Evolutionary conservation across 2,329 filamentous ascomycete genomes (phyloP).

Genomic region (Chaetomiaceae sp.): DNA sequence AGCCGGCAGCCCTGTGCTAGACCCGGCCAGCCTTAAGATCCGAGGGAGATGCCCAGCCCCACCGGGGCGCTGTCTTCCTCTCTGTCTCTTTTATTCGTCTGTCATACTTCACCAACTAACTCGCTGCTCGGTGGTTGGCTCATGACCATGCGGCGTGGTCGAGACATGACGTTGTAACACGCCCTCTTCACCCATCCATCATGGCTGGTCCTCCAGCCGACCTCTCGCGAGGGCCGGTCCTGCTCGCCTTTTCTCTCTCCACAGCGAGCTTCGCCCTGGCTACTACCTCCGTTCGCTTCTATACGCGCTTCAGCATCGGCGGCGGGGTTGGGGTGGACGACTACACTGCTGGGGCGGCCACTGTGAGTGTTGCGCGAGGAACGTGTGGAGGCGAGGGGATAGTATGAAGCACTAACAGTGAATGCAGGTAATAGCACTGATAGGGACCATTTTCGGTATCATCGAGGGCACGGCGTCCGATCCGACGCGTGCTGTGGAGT

Average conservation of each 20-base stretch:
- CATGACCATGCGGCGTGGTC: conserved; percentile 13
- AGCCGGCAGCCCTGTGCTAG: neutral
- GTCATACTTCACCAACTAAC: too few relatives aligned
- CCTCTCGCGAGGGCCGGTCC: conserved; percentile 31
- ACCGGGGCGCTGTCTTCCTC: conserved; percentile 1
- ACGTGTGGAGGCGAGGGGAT: neutral
- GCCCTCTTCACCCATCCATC: conserved; percentile 10
- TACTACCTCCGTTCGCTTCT: conserved; percentile 31
- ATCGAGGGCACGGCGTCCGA: conserved; percentile 28
- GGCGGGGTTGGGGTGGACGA: conserved; percentile 30
- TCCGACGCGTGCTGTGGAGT: conserved; percentile 27
- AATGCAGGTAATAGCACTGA: conserved; percentile 29
- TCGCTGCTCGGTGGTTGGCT: neutral
- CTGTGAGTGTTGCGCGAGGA: conserved; percentile 23
- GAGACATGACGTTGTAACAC: conserved; percentile 8
- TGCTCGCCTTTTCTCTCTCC: conserved; percentile 32
- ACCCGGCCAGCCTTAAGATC: conserved; percentile 3
- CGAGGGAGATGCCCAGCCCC: neutral
- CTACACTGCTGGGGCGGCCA: conserved; percentile 30
- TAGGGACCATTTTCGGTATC: conserved; percentile 32
- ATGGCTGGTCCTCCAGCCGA: conserved; percentile 24
- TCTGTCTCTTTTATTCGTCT: conserved; percentile 8
- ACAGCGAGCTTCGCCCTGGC: conserved; percentile 30
- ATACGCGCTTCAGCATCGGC: conserved; percentile 25
- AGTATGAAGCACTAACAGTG: neutral